Evolutionary conservation across 768 basidiomycete species (phyloP).

Genomic region (Daedaleopsis sinensis): DNA sequence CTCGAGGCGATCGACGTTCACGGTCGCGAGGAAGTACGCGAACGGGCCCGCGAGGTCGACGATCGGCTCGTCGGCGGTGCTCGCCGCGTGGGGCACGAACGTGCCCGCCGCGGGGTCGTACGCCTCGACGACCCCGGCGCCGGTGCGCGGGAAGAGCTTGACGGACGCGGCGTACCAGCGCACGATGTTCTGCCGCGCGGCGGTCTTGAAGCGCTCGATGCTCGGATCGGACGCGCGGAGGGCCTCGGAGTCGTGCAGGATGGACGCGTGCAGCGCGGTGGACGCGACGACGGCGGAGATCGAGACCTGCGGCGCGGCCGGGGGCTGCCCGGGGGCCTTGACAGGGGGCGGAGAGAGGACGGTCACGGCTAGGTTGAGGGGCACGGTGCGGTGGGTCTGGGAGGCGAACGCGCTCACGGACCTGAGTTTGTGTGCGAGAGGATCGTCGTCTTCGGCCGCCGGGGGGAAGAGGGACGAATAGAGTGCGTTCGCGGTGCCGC

Average conservation of each 20-base stretch:
- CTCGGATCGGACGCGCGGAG: slow-evolving; percentile 73
- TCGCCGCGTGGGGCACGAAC: slow-evolving; percentile 48
- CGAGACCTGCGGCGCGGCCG: slow-evolving; percentile 24
- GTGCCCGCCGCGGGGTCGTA: slow-evolving; percentile 57
- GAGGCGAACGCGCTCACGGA: slow-evolving; percentile 58
- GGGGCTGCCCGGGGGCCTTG: slow-evolving; percentile 16
- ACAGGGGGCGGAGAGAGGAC: slow-evolving; percentile 41
- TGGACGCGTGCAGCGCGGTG: slow-evolving; percentile 81
- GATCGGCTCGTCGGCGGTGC: slow-evolving; percentile 34
- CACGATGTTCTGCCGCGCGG: slow-evolving; percentile 73
- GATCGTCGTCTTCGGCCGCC: slow-evolving; percentile 21
- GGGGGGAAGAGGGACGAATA: slow-evolving; percentile 78
- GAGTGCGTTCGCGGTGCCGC: slow-evolving; percentile 93
- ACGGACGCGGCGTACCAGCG: slow-evolving; percentile 70
- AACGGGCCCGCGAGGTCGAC: slow-evolving; percentile 75
- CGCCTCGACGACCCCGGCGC: slow-evolving; percentile 48
- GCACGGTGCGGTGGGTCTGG: slow-evolving; percentile 26
- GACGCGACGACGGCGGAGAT: slow-evolving; percentile 86
- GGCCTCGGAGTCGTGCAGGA: slow-evolving; percentile 79
- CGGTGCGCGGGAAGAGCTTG: slow-evolving; percentile 53
- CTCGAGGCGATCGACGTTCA: slow-evolving; percentile 88
- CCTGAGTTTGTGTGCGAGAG: slow-evolving; percentile 49
- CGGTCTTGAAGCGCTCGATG: slow-evolving; percentile 85
- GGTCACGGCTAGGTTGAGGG: slow-evolving; percentile 59
- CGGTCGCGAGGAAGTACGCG: slow-evolving; percentile 80